Evolutionary conservation across 768 basidiomycete genomes (phyloP).

Genomic region (Tricholoma matsutake): DNA sequence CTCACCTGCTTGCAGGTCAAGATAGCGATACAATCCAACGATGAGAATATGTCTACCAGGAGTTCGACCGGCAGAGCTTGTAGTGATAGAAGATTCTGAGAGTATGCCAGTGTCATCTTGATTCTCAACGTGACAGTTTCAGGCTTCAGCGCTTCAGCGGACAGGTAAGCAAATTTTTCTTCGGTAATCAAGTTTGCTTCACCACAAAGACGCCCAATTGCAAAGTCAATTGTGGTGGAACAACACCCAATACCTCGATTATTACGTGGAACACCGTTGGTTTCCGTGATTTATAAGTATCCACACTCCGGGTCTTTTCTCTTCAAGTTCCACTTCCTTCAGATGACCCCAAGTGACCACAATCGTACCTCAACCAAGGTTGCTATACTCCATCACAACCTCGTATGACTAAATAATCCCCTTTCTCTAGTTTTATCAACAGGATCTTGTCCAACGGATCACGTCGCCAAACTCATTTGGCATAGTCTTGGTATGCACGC

Average conservation of each 20-base stretch:
- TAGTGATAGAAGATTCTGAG: not conserved
- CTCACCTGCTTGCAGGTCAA: slow-evolving; percentile 27
- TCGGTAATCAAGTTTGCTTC: too few species aligned
- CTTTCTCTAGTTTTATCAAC: slow-evolving; percentile 53
- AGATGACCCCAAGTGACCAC: slow-evolving; percentile 12
- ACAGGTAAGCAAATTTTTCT: not conserved
- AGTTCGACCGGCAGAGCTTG: slow-evolving; percentile 17
- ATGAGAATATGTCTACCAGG: slow-evolving; percentile 9
- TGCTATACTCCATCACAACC: not conserved
- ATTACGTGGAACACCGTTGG: not conserved
- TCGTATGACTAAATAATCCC: not conserved
- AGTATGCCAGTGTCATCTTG: not conserved
- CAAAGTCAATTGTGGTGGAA: too few species aligned
- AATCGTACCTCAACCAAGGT: slow-evolving; percentile 19
- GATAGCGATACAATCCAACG: slow-evolving; percentile 17
- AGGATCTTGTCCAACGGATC: slow-evolving; percentile 59
- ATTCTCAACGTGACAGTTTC: not conserved
- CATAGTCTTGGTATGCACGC: slow-evolving; percentile 58
- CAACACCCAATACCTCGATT: too few species aligned
- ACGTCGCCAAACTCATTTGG: slow-evolving; percentile 43
- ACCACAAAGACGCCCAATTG: too few species aligned
- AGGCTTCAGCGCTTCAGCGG: too few species aligned
- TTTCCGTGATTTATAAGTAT: not conserved
- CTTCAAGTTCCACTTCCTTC: not conserved
- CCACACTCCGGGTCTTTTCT: not conserved